Evolutionary conservation across 805 yeast genomes (phyloP), one percentile per base, ranked within the genome.

Genomic region (Cyberlindnera veronae): DNA sequence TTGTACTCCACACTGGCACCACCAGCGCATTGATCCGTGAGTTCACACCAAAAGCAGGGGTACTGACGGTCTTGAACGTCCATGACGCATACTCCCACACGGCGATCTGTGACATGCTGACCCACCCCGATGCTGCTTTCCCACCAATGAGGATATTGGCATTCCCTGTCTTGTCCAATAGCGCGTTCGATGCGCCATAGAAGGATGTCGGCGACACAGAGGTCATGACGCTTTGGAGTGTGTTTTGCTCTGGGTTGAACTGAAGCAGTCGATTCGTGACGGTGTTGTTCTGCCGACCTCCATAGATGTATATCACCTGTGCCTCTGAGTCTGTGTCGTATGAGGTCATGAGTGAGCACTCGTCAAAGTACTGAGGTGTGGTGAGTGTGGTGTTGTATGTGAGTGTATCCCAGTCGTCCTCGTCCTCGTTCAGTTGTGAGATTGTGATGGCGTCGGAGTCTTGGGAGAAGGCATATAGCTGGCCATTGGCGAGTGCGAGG

Each of bases 81-180:
- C 95, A 86, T 8, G 84, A 63, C 35, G 68, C 66, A 45, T 76
- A 77, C 50, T 79, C 79, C 85, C 89, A 84, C 2, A 81, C 60
- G 0, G 93, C 91, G 15, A 83, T 62, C 59, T 84, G 93, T 50
- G 72, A 71, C 80, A 84, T 75, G 46, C 76, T 74, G 26, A 84
- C 74, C 88, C 90, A 84, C 1, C 88, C 88, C 3, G 62, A 51
- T 6, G 57, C 50, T 3, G 85, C 72, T 38, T 67, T 67, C 3
- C 95, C 95, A 0, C 93, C 95, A 30, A 85, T 63, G 3, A 85
- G 57, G 26, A 80, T 58, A 46, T 69, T 75, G 3, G 74, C 63
- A 38, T 63, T 69, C 9, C 76, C 69, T 22, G 66, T 57, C 1
- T 77, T 68, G 44, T 69, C 58, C 14, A 68, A 18, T 1, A 46